phyloP scores from a whole-genome alignment of 139 green algal species.

The Picochlorum sp. region DNA sequence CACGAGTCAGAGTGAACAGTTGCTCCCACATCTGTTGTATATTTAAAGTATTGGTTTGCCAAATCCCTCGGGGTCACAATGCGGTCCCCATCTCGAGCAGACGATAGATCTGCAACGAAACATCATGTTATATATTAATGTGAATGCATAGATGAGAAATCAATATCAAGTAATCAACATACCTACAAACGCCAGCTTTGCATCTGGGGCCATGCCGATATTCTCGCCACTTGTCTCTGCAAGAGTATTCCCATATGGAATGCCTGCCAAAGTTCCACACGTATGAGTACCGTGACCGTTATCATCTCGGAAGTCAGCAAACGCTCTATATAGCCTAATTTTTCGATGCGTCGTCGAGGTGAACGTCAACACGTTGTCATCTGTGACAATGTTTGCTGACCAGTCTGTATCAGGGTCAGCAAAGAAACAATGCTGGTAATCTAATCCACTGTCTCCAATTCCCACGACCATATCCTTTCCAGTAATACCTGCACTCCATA shows the following conservation, averaged over 20 bases:
- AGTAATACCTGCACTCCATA: conserved; percentile 66
- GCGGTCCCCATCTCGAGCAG: conserved; percentile 10
- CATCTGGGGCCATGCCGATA: conserved; percentile 68
- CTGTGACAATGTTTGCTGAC: not conserved
- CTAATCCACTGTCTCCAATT: conserved; percentile 82
- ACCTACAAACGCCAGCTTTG: conserved; percentile 68
- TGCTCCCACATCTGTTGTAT: conserved; percentile 56
- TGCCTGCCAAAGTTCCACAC: conserved; percentile 54
- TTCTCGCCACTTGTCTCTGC: conserved; percentile 12
- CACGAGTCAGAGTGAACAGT: conserved; percentile 78
- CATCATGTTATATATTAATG: conserved; percentile 8
- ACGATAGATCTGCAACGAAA: conserved; percentile 21
- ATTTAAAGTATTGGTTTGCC: conserved; percentile 54
- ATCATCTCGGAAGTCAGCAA: conserved; percentile 54
- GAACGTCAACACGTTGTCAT: conserved; percentile 29
- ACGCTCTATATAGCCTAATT: conserved; percentile 55
- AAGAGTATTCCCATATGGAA: conserved; percentile 10
- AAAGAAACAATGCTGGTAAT: conserved; percentile 69
- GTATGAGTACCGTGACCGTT: conserved; percentile 89
- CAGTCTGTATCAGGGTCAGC: conserved; percentile 36
- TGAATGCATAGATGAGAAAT: not conserved
- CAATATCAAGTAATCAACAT: not conserved
- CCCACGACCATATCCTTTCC: conserved; percentile 70
- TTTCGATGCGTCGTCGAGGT: conserved; percentile 63
- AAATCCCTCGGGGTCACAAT: conserved; percentile 48